Evolutionary conservation across 306 rosid genomes (phyloP), one percentile per base, ranked within the genome.

Genomic region (Pyrus bretschneideri): DNA sequence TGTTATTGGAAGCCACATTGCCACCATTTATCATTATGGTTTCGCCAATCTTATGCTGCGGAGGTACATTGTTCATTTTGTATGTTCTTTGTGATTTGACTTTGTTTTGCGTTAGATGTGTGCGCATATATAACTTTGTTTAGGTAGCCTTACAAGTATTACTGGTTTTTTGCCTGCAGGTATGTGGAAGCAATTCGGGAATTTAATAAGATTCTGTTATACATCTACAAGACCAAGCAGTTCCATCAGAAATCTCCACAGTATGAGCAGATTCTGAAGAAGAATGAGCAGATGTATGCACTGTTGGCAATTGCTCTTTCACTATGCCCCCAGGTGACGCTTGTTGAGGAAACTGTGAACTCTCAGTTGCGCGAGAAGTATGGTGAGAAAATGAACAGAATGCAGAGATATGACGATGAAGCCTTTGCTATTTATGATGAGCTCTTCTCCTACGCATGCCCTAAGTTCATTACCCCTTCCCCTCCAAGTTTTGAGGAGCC

Each of bases 261-360:
- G 72, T 92, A 85, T 80, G 99, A 92, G 85, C 99, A 95, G 85
- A 95, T 92, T 70, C 88, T 95, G 73, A 95, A 95, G 86, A 95
- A 95, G 88, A 95, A 95, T 67, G 99, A 95, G 77, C 97, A 95
- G 82, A 92, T 95, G 99, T 95, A 95, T 87, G 99, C 97, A 72
- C 84, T 95, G 91, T 87, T 92, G 92, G 97, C 99, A 19, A 86
- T 92, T 76, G 74, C 88, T 72, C 97, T 95, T 72, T 95, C 99
- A 27, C 97, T 95, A 35, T 95, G 99, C 58, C 97, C 99, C 67
- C 97, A 91, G 82, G 90, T 72, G 76, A 88, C 85, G 80, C 95
- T 95, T 82, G 85, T 95, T 82, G 97, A 95, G 74, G 99, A 92
- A 84, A 88, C 96, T 44, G 97, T 95, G 79, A 90, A 88, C 85